Evolutionary conservation across 2,329 filamentous ascomycete species (phyloP), one percentile per base, ranked within the genome.

Genomic region (Xylariaceae sp.): DNA sequence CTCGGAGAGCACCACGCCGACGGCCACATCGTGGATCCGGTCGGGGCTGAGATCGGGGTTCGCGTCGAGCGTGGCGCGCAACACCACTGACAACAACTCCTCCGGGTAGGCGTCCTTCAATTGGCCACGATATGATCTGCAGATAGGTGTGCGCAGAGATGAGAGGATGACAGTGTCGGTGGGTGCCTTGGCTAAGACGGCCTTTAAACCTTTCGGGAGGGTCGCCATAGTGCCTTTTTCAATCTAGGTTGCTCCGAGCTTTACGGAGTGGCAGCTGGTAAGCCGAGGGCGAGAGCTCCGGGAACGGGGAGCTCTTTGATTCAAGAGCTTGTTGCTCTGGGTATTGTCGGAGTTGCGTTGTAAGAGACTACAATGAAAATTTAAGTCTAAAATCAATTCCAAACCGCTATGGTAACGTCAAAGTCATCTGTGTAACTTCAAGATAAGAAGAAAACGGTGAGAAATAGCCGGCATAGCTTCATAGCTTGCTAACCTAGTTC

Each of bases 71-170:
- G 89, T 92, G 16, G 88, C 88, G 53, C 70, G 70, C n/a, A 84
- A 75, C 18, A 84, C 88, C 35, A 79, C 74, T 18, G 86, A 81
- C 48, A 96, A 88, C 49, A 97, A 81, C 73, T 96, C 90, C 72
- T 97, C 92, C 13, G 94, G 92, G 75, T 93, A 92, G 42, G 92
- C 87, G 70, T 96, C 89, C 72, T 91, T 90, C 67, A 97, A 85
- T 15, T 83, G 82, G 67, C 92, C 92, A 68, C 91, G 91, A 77
- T 91, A 88, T 33, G 91, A 85, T 59, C 91, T 85, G 55, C 89
- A 93, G 60, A 97, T 82, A 33, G 92, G 89, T 6, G 92, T 97
- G 63, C 92, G 90, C 33, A 96, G 82, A n/a, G 92, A 86, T 16
- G 92, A 95, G 64, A 96, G 85, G 70, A 97, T 88, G 65, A 97